Percentiles rank a stretch among this genome's conserved stretches.
These are phyloP conservation scores for Lasiodiplodia gonubiensis DNA, from an alignment of 2,329 filamentous ascomycete genomes.

Conservation along the genomic window DNA sequence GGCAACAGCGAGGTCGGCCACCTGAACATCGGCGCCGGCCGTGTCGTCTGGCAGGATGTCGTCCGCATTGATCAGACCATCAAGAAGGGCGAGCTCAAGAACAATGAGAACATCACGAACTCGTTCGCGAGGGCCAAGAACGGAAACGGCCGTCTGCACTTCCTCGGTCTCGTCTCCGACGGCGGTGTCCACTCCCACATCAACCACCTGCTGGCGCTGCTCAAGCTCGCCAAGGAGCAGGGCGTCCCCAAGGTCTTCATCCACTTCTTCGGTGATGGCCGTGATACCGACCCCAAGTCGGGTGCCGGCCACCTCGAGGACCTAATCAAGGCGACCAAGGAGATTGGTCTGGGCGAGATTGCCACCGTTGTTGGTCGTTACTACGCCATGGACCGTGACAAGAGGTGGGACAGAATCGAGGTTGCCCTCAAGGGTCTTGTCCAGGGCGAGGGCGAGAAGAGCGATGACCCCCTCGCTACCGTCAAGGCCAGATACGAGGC, in stretches of 20 bases:
- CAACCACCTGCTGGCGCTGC: slow-evolving; percentile 84
- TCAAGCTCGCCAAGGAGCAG: slow-evolving; percentile 88
- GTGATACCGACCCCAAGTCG: slow-evolving; percentile 97
- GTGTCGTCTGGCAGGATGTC: slow-evolving; percentile 95
- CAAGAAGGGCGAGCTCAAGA: slow-evolving; percentile 80
- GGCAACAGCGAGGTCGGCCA: slow-evolving; percentile 99
- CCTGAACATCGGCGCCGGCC: slow-evolving; percentile 95
- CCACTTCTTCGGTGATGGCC: slow-evolving; percentile 98
- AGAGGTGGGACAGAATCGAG: slow-evolving; percentile 97
- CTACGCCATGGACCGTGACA: slow-evolving; percentile 99
- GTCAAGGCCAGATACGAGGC: slow-evolving; percentile 87
- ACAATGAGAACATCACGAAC: slow-evolving; percentile 77
- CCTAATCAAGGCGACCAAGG: slow-evolving; percentile 78
- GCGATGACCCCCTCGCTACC: slow-evolving; percentile 81
- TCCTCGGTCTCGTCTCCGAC: slow-evolving; percentile 90
- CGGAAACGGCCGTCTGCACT: slow-evolving; percentile 88
- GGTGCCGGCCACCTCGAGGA: slow-evolving; percentile 86
- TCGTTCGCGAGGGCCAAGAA: slow-evolving; percentile 81
- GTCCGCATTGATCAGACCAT: slow-evolving; percentile 94
- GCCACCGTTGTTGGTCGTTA: slow-evolving; percentile 94
- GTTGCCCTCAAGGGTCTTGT: slow-evolving; percentile 86
- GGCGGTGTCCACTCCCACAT: slow-evolving; percentile 98
- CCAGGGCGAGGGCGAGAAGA: slow-evolving; percentile 83
- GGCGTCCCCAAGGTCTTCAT: slow-evolving; percentile 91
- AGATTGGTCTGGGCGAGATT: slow-evolving; percentile 84